Evolutionary conservation across 768 basidiomycete genomes (phyloP).

Genomic region (Mycena vitilis): DNA sequence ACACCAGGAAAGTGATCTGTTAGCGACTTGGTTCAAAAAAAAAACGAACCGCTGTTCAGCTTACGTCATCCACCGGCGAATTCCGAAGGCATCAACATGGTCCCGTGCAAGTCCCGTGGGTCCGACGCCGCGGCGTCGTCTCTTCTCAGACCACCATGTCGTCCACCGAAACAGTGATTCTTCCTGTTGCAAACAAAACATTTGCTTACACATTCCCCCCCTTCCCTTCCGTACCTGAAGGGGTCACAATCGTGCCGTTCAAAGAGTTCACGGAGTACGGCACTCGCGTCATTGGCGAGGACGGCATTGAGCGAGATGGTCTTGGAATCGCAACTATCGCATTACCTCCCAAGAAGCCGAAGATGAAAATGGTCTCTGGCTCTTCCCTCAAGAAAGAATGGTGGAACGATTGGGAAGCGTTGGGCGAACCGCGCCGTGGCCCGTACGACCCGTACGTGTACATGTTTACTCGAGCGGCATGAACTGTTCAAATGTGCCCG

Average conservation of each 20-base stretch:
- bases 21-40: no score
- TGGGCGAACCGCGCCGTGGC: slow-evolving; percentile 1
- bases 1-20: no score
- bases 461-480: background rate
- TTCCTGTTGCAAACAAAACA: background rate
- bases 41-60: no score
- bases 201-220: slow-evolving; percentile 54
- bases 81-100: no score
- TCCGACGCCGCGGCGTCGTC: background rate
- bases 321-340: slow-evolving; percentile 28
- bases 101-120: background rate
- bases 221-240: slow-evolving; percentile 56
- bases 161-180: background rate
- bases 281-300: slow-evolving; percentile 24
- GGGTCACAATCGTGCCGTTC: slow-evolving; percentile 57
- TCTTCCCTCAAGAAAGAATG: slow-evolving; percentile 10
- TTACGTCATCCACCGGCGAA: no score
- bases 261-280: slow-evolving; percentile 54
- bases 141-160: background rate
- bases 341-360: background rate
- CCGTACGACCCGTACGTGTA: slow-evolving; percentile 30
- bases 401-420: slow-evolving; percentile 27
- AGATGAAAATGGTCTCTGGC: background rate
- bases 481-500: no score
- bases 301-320: slow-evolving; percentile 20